Base-by-base conservation (phyloP, 116 monocot genomes). In the Cymodocea nodosa region DNA sequence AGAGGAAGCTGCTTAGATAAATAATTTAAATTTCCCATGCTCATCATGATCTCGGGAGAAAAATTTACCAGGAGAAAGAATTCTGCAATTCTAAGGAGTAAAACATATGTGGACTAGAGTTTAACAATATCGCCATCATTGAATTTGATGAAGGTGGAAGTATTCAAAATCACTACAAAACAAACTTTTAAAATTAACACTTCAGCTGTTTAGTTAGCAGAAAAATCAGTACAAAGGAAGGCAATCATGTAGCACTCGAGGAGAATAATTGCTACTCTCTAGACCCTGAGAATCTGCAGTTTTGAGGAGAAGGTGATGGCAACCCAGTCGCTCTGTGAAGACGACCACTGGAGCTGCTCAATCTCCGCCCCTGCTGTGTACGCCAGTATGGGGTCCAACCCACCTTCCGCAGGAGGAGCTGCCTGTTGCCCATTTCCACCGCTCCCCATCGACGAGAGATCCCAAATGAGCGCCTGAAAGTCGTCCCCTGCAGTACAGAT, bases 281-380 rank as follows among this genome's bases (percentile, higher is more conserved):
- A 89, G 54, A 94, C 90, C 71, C 92, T 71, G 23, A 98, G 92
- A 57, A 91, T 98, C 82, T 92, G 98, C 17, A 98, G 79, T 77
- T 88, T 91, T 60, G 51, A 73, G 60, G 98, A 74, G 75, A 98
- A 98, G 18, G 92, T 92, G 34, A 98, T 98, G 50, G 98, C 92
- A 23, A 98, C 98, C 98, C 98, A 98, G 62, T 98, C 98, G 6
- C 84, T 89, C 77, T 98, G 98, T 1, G 91, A 80, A 7, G 98
- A 83, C 3, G 92, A 98, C 98, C 98, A 98, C 82, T 98, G 92
- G 62, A 98, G 84, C 82, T 98, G 98, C 82, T 98, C 92, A 56
- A 92, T 98, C 86, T 98, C 92, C 0, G 91, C 86, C 39, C 98
- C 98, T 0, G 98, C 98, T 0, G 98, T 92, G 70, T 98, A 98